Evolutionary conservation across 2,329 filamentous ascomycete species (phyloP).

Genomic region (Pyricularia pennisetigena): DNA sequence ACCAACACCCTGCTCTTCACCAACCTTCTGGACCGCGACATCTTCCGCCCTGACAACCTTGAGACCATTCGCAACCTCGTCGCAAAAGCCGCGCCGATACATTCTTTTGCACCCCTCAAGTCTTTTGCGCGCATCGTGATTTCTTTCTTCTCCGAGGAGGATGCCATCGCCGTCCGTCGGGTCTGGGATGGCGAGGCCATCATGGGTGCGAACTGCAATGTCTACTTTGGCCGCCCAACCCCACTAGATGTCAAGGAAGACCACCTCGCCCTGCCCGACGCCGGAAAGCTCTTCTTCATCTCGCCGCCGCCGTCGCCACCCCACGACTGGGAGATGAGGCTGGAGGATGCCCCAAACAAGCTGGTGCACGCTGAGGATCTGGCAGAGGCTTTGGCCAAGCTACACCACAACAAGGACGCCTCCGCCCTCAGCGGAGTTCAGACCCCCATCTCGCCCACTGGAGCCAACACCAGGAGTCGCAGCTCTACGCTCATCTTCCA

Average conservation of each 20-base stretch:
- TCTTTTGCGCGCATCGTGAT: constrained; percentile 75
- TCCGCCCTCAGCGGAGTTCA: constrained; percentile 13
- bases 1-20: constrained; percentile 82
- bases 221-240: constrained; percentile 59
- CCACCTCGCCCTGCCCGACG: constrained; percentile 56
- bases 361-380: constrained; percentile 60
- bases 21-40: constrained; percentile 61
- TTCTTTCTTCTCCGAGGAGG: constrained; percentile 62
- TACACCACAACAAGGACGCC: constrained; percentile 35
- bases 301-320: constrained; percentile 59
- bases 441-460: constrained; percentile 30
- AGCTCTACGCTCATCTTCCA: constrained; percentile 59
- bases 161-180: constrained; percentile 60
- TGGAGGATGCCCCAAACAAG: constrained; percentile 63
- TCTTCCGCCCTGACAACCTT: constrained; percentile 67
- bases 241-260: constrained; percentile 43
- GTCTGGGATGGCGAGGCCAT: constrained; percentile 66
- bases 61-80: constrained; percentile 65
- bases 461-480: constrained; percentile 32
- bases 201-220: constrained; percentile 57
- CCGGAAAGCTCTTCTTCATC: constrained; percentile 65
- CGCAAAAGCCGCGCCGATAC: constrained; percentile 57
- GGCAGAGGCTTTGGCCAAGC: constrained; percentile 53
- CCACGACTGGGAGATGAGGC: constrained; percentile 57
- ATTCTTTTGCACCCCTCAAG: constrained; percentile 71